A percentile compares a stretch with the other conserved stretches of the same genome.
phyloP scores from a whole-genome alignment of 768 basidiomycete genomes.

The Mycena indigotica region DNA sequence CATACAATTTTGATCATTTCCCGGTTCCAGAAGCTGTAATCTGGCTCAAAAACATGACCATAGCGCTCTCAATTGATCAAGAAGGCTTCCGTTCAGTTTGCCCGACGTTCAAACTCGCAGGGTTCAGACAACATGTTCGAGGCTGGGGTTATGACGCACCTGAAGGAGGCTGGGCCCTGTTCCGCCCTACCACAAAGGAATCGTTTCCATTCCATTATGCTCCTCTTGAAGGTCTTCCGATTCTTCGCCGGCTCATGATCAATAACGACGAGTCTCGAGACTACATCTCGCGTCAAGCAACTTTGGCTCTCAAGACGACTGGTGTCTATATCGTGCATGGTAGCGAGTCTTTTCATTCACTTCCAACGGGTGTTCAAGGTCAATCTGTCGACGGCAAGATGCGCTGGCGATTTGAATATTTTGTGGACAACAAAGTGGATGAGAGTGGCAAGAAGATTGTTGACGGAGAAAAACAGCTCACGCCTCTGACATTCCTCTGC shows the following conservation, averaged over 20 bases:
- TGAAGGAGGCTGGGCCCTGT: conserved; percentile 58
- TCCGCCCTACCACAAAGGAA: conserved; percentile 61
- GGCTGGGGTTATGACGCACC: conserved; percentile 29
- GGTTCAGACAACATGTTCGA: conserved; percentile 41
- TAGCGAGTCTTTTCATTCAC: conserved; percentile 48
- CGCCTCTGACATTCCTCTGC: conserved; percentile 75
- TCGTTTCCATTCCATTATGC: conserved; percentile 73
- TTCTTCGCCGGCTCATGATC: conserved; percentile 69
- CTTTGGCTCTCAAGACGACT: conserved; percentile 64
- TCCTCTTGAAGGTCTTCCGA: conserved; percentile 64
- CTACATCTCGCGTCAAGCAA: conserved; percentile 76
- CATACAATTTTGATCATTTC: conserved; percentile 11
- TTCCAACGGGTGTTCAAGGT: conserved; percentile 19
- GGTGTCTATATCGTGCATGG: conserved; percentile 79
- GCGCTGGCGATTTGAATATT: conserved; percentile 79
- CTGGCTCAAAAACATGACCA: conserved; percentile 55
- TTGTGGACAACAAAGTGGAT: conserved; percentile 61
- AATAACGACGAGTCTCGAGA: conserved; percentile 71
- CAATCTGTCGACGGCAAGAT: conserved; percentile 42
- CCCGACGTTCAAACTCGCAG: conserved; percentile 61
- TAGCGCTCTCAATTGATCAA: conserved; percentile 80
- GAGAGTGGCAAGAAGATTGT: conserved; percentile 43
- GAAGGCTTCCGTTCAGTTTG: conserved; percentile 74
- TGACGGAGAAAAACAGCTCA: conserved; percentile 73
- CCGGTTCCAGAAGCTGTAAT: conserved; percentile 41